Evolutionary conservation across 495 filamentous ascomycete genomes (phyloP).

Genomic region (Podospora anserina): DNA sequence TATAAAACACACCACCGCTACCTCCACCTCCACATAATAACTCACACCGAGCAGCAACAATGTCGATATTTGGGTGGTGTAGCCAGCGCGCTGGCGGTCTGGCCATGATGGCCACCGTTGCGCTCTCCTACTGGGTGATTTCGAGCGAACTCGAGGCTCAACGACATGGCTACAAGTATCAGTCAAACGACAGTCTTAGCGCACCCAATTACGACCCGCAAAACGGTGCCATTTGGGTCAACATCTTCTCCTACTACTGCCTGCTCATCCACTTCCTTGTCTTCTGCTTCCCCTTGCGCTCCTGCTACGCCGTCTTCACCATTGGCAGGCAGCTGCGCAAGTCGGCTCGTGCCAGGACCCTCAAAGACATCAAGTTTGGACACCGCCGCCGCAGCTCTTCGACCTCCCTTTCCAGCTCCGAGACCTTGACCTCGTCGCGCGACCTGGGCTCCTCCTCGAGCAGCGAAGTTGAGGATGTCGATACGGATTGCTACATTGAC

Average conservation of each 20-base stretch:
- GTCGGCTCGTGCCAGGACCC: conserved; percentile 37
- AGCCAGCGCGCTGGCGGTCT: conserved; percentile 48
- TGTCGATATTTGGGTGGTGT: conserved; percentile 51
- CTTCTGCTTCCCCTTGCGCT: conserved; percentile 52
- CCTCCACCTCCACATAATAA: background rate
- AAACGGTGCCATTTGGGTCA: conserved; percentile 38
- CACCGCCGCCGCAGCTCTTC: conserved; percentile 49
- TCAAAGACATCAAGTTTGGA: conserved; percentile 42
- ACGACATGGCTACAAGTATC: conserved; percentile 47
- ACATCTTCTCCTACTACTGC: conserved; percentile 51
- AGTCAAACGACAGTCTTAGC: conserved; percentile 42
- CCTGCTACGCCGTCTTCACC: conserved; percentile 51
- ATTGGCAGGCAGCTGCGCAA: conserved; percentile 42
- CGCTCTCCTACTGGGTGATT: conserved; percentile 48
- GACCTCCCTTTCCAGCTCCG: conserved; percentile 49
- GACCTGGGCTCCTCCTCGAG: conserved; percentile 43
- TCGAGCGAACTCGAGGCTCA: conserved; percentile 40
- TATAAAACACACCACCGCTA: conserved; percentile 4
- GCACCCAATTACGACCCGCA: conserved; percentile 36
- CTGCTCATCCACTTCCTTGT: conserved; percentile 52
- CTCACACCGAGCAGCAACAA: conserved; percentile 17
- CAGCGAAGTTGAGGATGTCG: conserved; percentile 48
- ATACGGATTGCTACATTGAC: conserved; percentile 40
- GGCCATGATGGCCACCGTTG: conserved; percentile 44
- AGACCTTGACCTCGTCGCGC: conserved; percentile 48